phyloP scores from a whole-genome alignment of 176 grass and related monocot species.

The Rhynchospora breviuscula region DNA sequence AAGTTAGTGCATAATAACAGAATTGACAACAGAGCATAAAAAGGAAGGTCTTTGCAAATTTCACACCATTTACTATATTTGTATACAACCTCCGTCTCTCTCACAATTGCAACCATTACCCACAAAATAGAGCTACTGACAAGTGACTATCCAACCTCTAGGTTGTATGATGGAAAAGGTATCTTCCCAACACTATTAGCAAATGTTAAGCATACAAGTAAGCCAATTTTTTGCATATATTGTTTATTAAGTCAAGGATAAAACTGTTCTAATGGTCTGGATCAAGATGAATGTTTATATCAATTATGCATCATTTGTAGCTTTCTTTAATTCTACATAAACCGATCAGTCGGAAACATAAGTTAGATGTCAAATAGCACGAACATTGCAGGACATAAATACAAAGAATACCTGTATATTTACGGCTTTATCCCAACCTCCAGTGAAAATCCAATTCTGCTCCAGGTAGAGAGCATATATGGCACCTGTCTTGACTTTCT shows the following conservation, averaged over 20 bases:
- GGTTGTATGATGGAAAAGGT: neutral
- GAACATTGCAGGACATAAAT: neutral
- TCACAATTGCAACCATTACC: neutral
- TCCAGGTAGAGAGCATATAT: conserved; percentile 61
- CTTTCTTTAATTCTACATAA: neutral
- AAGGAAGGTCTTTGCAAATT: neutral
- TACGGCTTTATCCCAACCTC: conserved; percentile 82
- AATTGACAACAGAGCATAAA: neutral
- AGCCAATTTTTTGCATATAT: neutral
- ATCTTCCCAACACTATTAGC: neutral
- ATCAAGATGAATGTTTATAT: no score
- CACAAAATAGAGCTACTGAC: neutral
- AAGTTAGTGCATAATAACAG: neutral
- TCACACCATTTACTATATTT: neutral
- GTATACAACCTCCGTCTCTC: neutral
- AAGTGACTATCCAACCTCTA: neutral
- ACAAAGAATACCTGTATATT: conserved; percentile 56
- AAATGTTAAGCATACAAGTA: neutral
- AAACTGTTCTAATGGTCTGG: no score
- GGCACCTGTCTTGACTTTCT: conserved; percentile 64
- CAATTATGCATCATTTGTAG: neutral
- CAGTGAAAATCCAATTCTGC: conserved; percentile 59
- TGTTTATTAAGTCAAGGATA: no score
- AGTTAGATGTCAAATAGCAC: neutral
- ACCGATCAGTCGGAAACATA: neutral